Percentiles rank a stretch among this genome's conserved stretches.
Evolutionary conservation across 495 filamentous ascomycete species (phyloP).

Genomic region (Daldinia decipiens): DNA sequence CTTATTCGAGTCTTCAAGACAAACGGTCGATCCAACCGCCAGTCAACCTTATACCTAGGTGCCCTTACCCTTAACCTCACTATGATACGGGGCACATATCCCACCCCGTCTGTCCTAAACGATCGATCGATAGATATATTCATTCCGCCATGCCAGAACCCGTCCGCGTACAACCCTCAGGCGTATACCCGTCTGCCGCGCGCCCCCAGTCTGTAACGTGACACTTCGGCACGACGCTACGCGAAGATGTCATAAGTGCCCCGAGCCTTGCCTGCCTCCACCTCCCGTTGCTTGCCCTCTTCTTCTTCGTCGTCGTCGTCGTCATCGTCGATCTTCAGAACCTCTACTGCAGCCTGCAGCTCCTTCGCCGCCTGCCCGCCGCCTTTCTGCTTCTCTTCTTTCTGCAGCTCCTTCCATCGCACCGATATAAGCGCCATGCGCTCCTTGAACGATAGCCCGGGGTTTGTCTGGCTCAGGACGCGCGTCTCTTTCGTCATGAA

Average conservation of each 20-base stretch:
- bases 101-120: neutral
- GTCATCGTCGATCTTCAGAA: conserved; percentile 37
- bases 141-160: neutral
- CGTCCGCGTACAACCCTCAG: neutral
- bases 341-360: conserved; percentile 17
- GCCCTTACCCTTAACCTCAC: too few species aligned
- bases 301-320: conserved; percentile 14
- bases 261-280: neutral
- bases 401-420: conserved; percentile 31
- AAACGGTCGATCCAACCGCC: neutral
- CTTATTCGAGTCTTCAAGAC: neutral
- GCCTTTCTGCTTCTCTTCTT: conserved; percentile 13
- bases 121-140: neutral
- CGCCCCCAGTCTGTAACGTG: neutral
- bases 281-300: neutral
- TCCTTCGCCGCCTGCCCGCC: conserved; percentile 14
- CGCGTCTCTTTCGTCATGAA: conserved; percentile 69
- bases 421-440: conserved; percentile 67
- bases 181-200: conserved; percentile 1
- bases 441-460: conserved; percentile 63
- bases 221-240: neutral
- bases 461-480: conserved; percentile 60
- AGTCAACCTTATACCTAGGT: neutral
- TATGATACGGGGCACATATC: too few species aligned
- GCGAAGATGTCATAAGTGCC: conserved; percentile 23